A percentile compares a stretch with the other conserved stretches of the same genome.
These are phyloP conservation scores for Setaria viridis DNA, from an alignment of 202 grass and related monocot species.

Conservation along the genomic window DNA sequence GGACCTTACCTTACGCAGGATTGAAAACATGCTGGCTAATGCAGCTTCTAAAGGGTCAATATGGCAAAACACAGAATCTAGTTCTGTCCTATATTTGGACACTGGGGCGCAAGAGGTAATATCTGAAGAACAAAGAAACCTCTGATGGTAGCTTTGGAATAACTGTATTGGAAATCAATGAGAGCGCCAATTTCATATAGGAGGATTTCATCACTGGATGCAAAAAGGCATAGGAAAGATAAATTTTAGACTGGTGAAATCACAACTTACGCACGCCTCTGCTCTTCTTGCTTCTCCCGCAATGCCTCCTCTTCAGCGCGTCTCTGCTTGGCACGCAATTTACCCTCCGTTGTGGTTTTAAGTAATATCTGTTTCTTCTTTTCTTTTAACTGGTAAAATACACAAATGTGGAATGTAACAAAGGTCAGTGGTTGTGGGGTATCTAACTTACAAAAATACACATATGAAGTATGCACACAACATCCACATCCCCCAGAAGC, in stretches of 20 bases:
- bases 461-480: slow-evolving; percentile 22
- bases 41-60: slow-evolving; percentile 13
- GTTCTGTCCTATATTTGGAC: slow-evolving; percentile 27
- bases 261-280: slow-evolving; percentile 73
- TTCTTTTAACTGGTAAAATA: slow-evolving; percentile 81
- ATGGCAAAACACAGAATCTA: slow-evolving; percentile 38
- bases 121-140: neutral
- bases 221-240: slow-evolving; percentile 17
- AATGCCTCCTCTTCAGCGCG: slow-evolving; percentile 88
- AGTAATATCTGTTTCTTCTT: slow-evolving; percentile 94
- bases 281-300: slow-evolving; percentile 86
- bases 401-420: slow-evolving; percentile 33
- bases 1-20: neutral
- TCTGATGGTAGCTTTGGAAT: neutral
- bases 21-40: slow-evolving; percentile 16
- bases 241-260: slow-evolving; percentile 37
- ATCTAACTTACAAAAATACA: slow-evolving; percentile 7
- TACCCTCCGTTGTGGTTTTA: slow-evolving; percentile 90
- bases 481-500: slow-evolving; percentile 21
- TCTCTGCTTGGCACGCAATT: slow-evolving; percentile 86
- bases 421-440: slow-evolving; percentile 33
- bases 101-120: neutral
- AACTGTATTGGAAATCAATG: slow-evolving; percentile 27
- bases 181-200: slow-evolving; percentile 8
- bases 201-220: slow-evolving; percentile 21